Evolutionary conservation across 495 filamentous ascomycete genomes (phyloP).

Genomic region (Penicillium tannophilum): DNA sequence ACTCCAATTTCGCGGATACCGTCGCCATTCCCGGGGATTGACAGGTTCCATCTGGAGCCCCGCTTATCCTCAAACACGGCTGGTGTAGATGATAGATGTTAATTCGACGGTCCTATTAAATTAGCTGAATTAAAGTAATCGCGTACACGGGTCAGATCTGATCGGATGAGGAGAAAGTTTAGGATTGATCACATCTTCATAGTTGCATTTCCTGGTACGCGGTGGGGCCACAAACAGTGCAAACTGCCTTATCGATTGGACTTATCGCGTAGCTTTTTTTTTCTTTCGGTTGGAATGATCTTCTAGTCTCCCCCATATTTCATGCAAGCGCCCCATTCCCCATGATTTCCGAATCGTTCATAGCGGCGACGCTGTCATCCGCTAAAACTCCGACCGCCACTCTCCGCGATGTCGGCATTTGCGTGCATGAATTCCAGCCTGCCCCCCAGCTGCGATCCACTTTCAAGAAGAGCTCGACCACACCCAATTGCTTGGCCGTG

Average conservation of each 20-base stretch:
- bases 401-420: conserved; percentile 79
- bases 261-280: conserved; percentile 16
- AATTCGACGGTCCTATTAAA: conserved; percentile 3
- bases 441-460: conserved; percentile 65
- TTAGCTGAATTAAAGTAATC: conserved; percentile 6
- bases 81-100: conserved; percentile 2
- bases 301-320: conserved; percentile 20
- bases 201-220: conserved; percentile 10
- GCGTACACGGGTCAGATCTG: background rate
- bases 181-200: conserved; percentile 17
- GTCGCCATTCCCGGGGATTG: conserved; percentile 1
- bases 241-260: conserved; percentile 43
- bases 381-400: conserved; percentile 64
- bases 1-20: background rate
- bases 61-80: background rate
- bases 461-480: conserved; percentile 91
- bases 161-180: conserved; percentile 17
- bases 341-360: conserved; percentile 83
- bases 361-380: conserved; percentile 70
- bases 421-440: conserved; percentile 80
- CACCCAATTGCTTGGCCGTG: conserved; percentile 75
- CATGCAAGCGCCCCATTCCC: conserved; percentile 31
- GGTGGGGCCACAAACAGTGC: conserved; percentile 38
- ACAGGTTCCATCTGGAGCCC: conserved; percentile 2
- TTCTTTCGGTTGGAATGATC: conserved; percentile 17